phyloP scores from a whole-genome alignment of 352 stramenopile species.

The Phytophthora pseudosyringae region DNA sequence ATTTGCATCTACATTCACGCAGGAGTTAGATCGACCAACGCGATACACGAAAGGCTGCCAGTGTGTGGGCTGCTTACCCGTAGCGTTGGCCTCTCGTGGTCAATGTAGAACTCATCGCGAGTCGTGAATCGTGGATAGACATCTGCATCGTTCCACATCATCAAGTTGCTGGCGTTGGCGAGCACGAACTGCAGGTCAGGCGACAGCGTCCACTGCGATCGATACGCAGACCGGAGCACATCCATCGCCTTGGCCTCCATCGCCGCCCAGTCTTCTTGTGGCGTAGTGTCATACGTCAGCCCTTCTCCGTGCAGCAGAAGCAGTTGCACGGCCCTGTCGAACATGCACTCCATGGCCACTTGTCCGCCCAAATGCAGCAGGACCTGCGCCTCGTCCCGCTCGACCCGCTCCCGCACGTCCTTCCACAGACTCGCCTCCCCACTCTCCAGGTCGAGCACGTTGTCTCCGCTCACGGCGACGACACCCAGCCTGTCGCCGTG shows the following conservation, averaged over 20 bases:
- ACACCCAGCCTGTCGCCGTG: constrained; percentile 30
- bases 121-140: constrained; percentile 75
- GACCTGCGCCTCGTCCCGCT: constrained; percentile 37
- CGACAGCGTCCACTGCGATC: constrained; percentile 68
- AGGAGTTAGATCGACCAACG: not conserved
- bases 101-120: constrained; percentile 53
- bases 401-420: constrained; percentile 47
- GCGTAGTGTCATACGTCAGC: constrained; percentile 6
- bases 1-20: constrained; percentile 72
- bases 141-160: constrained; percentile 84
- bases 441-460: constrained; percentile 50
- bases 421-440: constrained; percentile 59
- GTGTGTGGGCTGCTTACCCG: constrained; percentile 24
- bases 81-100: constrained; percentile 69
- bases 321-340: constrained; percentile 70
- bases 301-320: constrained; percentile 60
- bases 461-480: constrained; percentile 57
- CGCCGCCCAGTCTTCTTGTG: constrained; percentile 36
- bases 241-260: constrained; percentile 63
- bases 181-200: constrained; percentile 58
- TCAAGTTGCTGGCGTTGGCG: constrained; percentile 74
- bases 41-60: not conserved
- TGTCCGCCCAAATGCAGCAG: constrained; percentile 78
- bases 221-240: constrained; percentile 66
- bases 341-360: constrained; percentile 69